Conservation (phyloP, 768 basidiomycete species). For the Thelephora aurantiotincta region DNA sequence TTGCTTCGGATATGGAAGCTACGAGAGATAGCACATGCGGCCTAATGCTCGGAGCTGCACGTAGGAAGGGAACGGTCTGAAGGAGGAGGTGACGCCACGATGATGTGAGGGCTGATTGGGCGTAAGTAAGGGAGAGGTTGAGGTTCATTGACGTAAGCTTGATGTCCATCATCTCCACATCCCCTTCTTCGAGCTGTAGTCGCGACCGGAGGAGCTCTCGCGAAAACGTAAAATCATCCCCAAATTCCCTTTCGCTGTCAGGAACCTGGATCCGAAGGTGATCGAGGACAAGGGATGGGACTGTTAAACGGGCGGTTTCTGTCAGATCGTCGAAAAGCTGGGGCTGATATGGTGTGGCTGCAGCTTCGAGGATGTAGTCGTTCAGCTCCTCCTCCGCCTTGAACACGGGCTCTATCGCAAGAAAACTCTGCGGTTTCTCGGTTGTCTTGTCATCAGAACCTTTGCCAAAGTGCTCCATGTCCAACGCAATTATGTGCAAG, state of each 20-base stretch:
- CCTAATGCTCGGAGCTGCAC: slow-evolving; percentile 43
- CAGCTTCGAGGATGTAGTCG: slow-evolving; percentile 57
- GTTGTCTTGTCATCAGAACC: slow-evolving; percentile 15
- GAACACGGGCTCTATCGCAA: slow-evolving; percentile 39
- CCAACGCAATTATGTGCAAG: slow-evolving; percentile 58
- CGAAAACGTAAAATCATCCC: slow-evolving; percentile 70
- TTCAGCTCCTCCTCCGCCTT: slow-evolving; percentile 47
- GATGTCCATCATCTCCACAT: slow-evolving; percentile 36
- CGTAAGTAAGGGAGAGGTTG: slow-evolving; percentile 74
- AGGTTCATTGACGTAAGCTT: slow-evolving; percentile 66
- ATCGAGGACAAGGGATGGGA: slow-evolving; percentile 48
- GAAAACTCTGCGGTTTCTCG: slow-evolving; percentile 46
- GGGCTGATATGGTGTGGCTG: slow-evolving; percentile 59
- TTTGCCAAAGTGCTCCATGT: slow-evolving; percentile 42
- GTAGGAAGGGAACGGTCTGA: slow-evolving; percentile 47
- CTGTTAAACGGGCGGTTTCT: slow-evolving; percentile 31
- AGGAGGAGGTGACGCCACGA: slow-evolving; percentile 68
- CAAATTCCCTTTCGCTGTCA: slow-evolving; percentile 57
- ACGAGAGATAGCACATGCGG: slow-evolving; percentile 42
- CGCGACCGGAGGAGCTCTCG: slow-evolving; percentile 42
- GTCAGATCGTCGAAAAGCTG: slow-evolving; percentile 49
- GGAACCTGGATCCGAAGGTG: slow-evolving; percentile 53
- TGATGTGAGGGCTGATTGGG: slow-evolving; percentile 59
- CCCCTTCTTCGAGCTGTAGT: slow-evolving; percentile 35
- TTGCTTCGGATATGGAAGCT: slow-evolving; percentile 46